Evolutionary conservation across 1,284 basidiomycete genomes (phyloP).

Genomic region (Pseudomicrostroma phylloplanum): DNA sequence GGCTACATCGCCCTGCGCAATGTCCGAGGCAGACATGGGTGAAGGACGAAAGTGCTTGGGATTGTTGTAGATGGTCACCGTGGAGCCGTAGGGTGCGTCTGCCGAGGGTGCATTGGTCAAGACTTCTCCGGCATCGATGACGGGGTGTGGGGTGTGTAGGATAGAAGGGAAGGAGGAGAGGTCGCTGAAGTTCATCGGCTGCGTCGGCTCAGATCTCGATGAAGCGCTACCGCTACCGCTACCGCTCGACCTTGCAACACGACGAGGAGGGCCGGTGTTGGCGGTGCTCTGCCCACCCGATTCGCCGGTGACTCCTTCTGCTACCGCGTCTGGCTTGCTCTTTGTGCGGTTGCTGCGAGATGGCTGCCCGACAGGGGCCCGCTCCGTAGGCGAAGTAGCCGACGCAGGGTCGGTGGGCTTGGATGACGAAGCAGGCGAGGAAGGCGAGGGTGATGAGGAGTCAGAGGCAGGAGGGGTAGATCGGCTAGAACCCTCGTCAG

Average conservation of each 20-base stretch:
- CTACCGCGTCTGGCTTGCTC: background rate
- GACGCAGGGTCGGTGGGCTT: no score
- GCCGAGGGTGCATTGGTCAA: constrained; percentile 18
- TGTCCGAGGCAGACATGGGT: background rate
- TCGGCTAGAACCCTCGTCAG: no score
- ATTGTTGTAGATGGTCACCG: constrained; percentile 38
- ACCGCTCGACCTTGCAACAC: background rate
- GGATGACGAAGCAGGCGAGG: no score
- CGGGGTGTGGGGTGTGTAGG: constrained; percentile 44
- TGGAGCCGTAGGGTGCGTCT: constrained; percentile 23
- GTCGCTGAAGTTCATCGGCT: background rate
- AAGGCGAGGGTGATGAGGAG: no score
- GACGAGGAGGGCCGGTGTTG: background rate
- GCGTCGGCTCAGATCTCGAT: background rate
- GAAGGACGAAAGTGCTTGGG: constrained; percentile 7
- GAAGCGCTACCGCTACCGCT: background rate
- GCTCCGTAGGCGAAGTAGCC: no score
- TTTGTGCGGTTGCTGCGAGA: background rate
- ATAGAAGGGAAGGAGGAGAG: constrained; percentile 36
- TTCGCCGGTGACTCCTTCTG: background rate
- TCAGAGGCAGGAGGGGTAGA: no score
- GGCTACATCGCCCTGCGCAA: background rate
- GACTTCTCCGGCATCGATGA: constrained; percentile 43
- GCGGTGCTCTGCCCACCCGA: no score
- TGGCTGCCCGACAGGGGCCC: no score